These are phyloP conservation scores for Escallonia herrerae DNA, from an alignment of 129 eudicot species.

Conservation along the genomic window DNA sequence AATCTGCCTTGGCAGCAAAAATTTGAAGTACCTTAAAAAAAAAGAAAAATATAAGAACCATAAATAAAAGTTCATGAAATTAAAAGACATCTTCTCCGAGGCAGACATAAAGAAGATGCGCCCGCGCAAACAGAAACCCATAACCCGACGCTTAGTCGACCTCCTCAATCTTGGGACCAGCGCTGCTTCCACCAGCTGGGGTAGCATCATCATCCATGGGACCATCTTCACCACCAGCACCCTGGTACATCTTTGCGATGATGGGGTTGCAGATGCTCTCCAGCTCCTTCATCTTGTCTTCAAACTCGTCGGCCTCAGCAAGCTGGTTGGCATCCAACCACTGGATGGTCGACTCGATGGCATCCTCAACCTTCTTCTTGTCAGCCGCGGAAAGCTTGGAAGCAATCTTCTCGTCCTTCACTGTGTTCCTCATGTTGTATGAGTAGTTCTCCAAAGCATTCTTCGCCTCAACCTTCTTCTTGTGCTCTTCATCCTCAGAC, in stretches of 20 bases:
- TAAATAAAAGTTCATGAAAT: no score
- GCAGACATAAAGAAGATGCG: no score
- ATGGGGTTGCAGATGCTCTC: conserved; percentile 74
- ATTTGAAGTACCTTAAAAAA: no score
- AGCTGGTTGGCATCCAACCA: conserved; percentile 75
- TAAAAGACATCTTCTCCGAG: no score
- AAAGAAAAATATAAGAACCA: no score
- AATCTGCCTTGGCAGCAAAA: no score
- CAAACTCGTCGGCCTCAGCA: conserved; percentile 69
- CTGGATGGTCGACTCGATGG: conserved; percentile 49
- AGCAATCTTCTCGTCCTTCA: conserved; percentile 69
- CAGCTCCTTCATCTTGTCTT: conserved; percentile 78
- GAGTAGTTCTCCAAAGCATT: conserved; percentile 76
- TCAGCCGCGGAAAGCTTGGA: conserved; percentile 52
- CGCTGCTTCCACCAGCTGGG: conserved; percentile 38
- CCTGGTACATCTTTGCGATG: conserved; percentile 80
- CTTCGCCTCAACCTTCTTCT: conserved; percentile 79
- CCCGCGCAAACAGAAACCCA: no score
- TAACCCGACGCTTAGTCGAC: conserved; percentile 43
- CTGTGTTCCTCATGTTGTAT: conserved; percentile 77
- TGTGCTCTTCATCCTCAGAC: conserved; percentile 81
- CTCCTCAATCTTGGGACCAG: conserved; percentile 84
- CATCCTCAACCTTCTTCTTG: conserved; percentile 77
- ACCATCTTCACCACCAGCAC: conserved; percentile 50
- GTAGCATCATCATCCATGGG: conserved; percentile 64